These are phyloP conservation scores for Bjerkandera adusta DNA, from an alignment of 1,284 basidiomycete species.

Conservation along the genomic window DNA sequence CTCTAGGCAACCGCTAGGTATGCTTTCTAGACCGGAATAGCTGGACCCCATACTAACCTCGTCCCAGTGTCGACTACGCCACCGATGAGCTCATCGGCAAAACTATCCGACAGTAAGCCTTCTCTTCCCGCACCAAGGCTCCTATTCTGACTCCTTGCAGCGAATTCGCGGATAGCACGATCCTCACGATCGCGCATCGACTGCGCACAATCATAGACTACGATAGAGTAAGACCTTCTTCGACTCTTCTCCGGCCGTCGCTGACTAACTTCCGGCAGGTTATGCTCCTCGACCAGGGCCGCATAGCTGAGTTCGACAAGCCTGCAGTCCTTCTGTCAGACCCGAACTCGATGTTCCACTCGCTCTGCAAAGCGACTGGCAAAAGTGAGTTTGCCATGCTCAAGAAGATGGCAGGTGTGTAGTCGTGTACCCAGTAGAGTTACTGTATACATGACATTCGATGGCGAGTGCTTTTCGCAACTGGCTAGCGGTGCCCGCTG, in stretches of 20 bases:
- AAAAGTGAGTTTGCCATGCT: constrained; percentile 76
- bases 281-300: constrained; percentile 86
- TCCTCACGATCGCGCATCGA: constrained; percentile 61
- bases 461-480: background rate
- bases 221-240: constrained; percentile 42
- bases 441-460: background rate
- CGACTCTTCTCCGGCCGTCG: constrained; percentile 1
- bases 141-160: constrained; percentile 30
- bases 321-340: constrained; percentile 70
- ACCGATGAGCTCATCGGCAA: constrained; percentile 74
- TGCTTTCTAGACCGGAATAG: constrained; percentile 8
- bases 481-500: background rate
- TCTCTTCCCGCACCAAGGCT: constrained; percentile 3
- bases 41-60: constrained; percentile 7
- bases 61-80: constrained; percentile 68
- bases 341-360: constrained; percentile 67
- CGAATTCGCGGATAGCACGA: constrained; percentile 57
- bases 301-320: constrained; percentile 81
- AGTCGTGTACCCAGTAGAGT: no score
- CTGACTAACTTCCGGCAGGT: constrained; percentile 41
- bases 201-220: constrained; percentile 65
- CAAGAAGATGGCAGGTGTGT: constrained; percentile 61
- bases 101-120: constrained; percentile 67
- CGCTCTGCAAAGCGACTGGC: constrained; percentile 81
- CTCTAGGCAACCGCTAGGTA: constrained; percentile 65